phyloP scores from a whole-genome alignment of 352 stramenopile species.

The Thalassiosira livingstoniorum region DNA sequence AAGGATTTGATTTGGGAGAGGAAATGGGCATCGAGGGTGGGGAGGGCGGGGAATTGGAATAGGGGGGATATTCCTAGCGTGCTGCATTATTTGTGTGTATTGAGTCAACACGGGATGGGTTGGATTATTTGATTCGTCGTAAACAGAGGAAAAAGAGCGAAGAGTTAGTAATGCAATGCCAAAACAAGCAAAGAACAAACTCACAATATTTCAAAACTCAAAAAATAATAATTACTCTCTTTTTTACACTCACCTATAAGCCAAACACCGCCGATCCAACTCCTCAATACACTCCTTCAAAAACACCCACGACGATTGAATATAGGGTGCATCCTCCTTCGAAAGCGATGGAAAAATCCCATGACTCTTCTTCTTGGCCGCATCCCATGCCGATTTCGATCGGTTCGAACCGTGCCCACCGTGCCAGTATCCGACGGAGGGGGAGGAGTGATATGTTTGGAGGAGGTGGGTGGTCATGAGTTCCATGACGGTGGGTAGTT shows the following conservation, averaged over 20 bases:
- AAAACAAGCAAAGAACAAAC: no score
- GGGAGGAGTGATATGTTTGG: conserved; percentile 44
- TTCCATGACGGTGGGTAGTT: conserved; percentile 32
- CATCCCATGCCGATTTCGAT: conserved; percentile 45
- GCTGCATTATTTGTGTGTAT: no score
- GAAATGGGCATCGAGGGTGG: conserved; percentile 83
- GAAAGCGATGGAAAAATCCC: conserved; percentile 73
- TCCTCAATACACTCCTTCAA: conserved; percentile 70
- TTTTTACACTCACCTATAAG: conserved; percentile 66
- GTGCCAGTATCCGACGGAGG: conserved; percentile 60
- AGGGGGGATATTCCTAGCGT: conserved; percentile 55
- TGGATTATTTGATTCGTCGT: no score
- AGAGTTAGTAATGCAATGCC: conserved; percentile 8
- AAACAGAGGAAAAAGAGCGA: neutral
- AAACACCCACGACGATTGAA: conserved; percentile 77
- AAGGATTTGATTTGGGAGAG: conserved; percentile 79
- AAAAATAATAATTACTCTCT: no score
- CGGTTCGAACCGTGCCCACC: no score
- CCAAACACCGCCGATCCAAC: conserved; percentile 72
- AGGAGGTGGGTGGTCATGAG: conserved; percentile 48
- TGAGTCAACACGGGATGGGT: no score
- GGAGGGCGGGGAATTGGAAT: conserved; percentile 79
- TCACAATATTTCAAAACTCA: no score
- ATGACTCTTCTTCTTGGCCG: conserved; percentile 47
- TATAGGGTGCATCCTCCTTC: conserved; percentile 66